Percentiles rank a stretch among this genome's conserved stretches.
Evolutionary conservation across 1,284 basidiomycete genomes (phyloP).

Genomic region (Porogramme epimiltina): DNA sequence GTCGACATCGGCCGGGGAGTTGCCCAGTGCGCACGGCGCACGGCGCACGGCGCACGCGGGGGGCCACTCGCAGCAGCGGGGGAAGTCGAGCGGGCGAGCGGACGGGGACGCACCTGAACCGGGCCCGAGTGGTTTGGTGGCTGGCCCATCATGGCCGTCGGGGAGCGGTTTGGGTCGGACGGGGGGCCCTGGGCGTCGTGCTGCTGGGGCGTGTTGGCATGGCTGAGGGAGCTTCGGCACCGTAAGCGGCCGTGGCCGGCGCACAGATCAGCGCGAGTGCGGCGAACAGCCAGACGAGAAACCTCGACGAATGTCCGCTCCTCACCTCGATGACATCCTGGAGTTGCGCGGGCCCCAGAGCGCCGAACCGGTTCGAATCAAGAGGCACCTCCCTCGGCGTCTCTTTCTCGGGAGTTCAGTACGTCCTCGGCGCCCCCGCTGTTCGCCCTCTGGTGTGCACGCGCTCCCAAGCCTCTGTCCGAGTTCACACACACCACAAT

Average conservation of each 20-base stretch:
- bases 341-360: constrained; percentile 13
- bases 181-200: constrained; percentile 5
- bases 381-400: neutral
- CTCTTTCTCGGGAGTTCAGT: neutral
- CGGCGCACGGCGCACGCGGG: too few species aligned
- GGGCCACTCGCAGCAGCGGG: neutral
- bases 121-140: constrained; percentile 17
- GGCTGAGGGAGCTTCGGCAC: constrained; percentile 18
- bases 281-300: neutral
- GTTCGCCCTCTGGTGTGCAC: too few species aligned
- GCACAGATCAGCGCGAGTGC: neutral
- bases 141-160: constrained; percentile 22
- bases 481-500: too few species aligned
- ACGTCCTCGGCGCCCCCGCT: too few species aligned
- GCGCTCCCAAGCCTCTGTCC: too few species aligned
- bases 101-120: constrained; percentile 16
- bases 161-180: constrained; percentile 21
- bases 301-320: neutral
- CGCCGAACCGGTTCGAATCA: constrained; percentile 26
- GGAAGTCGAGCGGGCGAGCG: neutral
- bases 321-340: constrained; percentile 19
- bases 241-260: neutral
- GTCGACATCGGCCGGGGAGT: neutral
- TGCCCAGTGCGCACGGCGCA: too few species aligned
- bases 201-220: constrained; percentile 10